Conservation (phyloP, 176 grass and related monocot species). For the Dactylis glomerata region DNA sequence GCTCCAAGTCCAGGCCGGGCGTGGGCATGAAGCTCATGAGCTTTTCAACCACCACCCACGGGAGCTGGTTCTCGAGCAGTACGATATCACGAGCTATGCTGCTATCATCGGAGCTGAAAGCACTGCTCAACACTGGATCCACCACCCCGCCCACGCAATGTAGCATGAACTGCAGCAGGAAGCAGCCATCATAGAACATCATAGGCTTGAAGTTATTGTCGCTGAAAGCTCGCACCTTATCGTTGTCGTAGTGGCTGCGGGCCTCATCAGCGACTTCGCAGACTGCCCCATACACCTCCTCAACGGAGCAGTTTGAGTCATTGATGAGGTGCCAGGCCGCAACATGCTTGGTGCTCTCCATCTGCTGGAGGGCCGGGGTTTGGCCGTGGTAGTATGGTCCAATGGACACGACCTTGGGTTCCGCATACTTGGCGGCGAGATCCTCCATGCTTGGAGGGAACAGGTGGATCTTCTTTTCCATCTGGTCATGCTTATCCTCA, state of each 20-base stretch:
- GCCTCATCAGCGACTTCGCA: neutral
- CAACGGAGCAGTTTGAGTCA: neutral
- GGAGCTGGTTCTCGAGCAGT: slow-evolving; percentile 14
- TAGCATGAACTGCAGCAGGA: neutral
- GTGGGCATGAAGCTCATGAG: neutral
- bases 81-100: neutral
- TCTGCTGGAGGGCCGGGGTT: neutral
- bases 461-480: neutral
- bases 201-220: neutral
- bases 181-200: neutral
- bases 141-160: neutral
- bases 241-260: neutral
- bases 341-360: neutral
- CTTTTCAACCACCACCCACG: neutral
- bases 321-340: neutral
- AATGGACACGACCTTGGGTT: neutral
- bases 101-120: neutral
- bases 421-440: neutral
- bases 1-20: neutral
- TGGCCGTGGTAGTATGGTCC: neutral
- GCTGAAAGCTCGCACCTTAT: neutral
- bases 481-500: neutral
- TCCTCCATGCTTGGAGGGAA: neutral
- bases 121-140: neutral
- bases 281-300: neutral